Conservation (phyloP, 345 rosid species). For the Tarenaya hassleriana region DNA sequence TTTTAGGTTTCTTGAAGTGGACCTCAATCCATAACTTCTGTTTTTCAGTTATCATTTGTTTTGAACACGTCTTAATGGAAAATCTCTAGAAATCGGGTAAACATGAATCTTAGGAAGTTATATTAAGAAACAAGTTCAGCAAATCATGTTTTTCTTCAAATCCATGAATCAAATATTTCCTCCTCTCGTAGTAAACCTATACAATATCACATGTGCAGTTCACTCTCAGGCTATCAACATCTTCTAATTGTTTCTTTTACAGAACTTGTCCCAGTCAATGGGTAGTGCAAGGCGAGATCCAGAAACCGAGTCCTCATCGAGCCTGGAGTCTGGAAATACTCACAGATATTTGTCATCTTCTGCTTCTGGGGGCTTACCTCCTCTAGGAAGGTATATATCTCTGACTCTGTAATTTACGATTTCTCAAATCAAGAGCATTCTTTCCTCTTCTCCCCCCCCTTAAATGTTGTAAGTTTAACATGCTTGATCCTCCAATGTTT, state of each 20-base stretch:
- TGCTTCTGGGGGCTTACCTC: constrained; percentile 74
- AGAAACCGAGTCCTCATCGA: constrained; percentile 40
- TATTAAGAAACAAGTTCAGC: too few relatives aligned
- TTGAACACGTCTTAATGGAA: too few relatives aligned
- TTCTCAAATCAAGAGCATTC: neutral
- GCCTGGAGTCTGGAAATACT: constrained; percentile 44
- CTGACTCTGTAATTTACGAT: neutral
- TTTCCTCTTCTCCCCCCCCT: neutral
- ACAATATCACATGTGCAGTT: too few relatives aligned
- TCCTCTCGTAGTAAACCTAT: too few relatives aligned
- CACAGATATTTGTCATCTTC: constrained; percentile 43
- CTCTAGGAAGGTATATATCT: constrained; percentile 52
- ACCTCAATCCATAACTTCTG: too few relatives aligned
- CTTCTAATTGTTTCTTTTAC: constrained; percentile 13
- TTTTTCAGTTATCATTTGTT: too few relatives aligned
- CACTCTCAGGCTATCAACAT: too few relatives aligned
- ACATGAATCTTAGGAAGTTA: too few relatives aligned
- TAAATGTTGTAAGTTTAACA: constrained; percentile 4
- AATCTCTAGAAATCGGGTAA: too few relatives aligned
- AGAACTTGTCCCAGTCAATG: constrained; percentile 60
- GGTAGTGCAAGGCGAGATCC: constrained; percentile 49
- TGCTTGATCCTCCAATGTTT: constrained; percentile 10
- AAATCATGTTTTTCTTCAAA: too few relatives aligned
- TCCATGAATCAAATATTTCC: too few relatives aligned
- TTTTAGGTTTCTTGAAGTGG: too few relatives aligned